Percentiles rank a stretch among this genome's conserved stretches.
Evolutionary conservation across 2,329 filamentous ascomycete species (phyloP).

Genomic region (Cryphonectria carpinicola): DNA sequence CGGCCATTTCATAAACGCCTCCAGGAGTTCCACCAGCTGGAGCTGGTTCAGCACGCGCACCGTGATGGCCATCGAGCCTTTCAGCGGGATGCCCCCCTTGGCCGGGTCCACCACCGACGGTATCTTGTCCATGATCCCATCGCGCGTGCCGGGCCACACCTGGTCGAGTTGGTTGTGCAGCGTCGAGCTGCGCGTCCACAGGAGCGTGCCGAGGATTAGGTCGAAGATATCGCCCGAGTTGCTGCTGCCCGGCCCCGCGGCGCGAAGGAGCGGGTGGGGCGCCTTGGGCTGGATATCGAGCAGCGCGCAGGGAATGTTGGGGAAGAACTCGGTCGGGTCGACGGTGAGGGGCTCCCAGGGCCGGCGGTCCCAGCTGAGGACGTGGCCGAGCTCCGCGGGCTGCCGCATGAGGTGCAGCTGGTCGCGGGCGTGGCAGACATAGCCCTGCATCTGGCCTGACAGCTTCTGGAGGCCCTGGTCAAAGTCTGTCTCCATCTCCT

Average conservation of each 20-base stretch:
- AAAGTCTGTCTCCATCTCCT: constrained; percentile 26
- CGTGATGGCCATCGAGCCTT: constrained; percentile 46
- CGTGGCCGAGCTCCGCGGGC: constrained; percentile 52
- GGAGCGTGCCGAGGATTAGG: constrained; percentile 51
- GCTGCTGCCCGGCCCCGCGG: constrained; percentile 45
- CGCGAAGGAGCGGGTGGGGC: constrained; percentile 52
- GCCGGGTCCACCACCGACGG: constrained; percentile 52
- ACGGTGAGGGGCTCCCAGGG: constrained; percentile 70
- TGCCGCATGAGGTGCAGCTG: constrained; percentile 56
- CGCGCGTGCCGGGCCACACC: constrained; percentile 63
- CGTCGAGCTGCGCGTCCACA: constrained; percentile 31
- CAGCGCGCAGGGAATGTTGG: constrained; percentile 59
- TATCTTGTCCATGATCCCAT: constrained; percentile 55
- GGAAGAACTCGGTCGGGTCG: constrained; percentile 66
- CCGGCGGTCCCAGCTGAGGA: constrained; percentile 71
- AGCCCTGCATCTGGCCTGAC: constrained; percentile 43
- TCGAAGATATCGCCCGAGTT: constrained; percentile 56
- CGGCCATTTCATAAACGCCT: constrained; percentile 68
- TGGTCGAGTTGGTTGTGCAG: constrained; percentile 49
- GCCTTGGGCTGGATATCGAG: constrained; percentile 69
- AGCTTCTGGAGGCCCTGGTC: constrained; percentile 39
- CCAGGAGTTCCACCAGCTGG: constrained; percentile 62
- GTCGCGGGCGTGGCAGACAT: constrained; percentile 45
- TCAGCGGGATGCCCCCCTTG: constrained; percentile 49
- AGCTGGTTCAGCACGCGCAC: constrained; percentile 54